Evolutionary conservation across 768 basidiomycete genomes (phyloP).

Genomic region (Boletus tylopilopsis): DNA sequence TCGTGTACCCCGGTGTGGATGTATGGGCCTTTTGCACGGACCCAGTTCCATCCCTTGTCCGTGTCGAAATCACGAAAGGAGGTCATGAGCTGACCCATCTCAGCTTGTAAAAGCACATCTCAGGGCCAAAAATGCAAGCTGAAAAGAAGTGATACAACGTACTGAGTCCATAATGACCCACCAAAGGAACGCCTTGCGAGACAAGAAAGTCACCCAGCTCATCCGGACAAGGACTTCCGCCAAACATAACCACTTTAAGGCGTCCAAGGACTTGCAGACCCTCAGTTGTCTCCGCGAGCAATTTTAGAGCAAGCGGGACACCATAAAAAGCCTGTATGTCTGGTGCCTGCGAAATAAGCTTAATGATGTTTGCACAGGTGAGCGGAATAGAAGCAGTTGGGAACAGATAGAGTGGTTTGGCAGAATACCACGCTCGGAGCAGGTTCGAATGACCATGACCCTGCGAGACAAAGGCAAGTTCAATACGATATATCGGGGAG

Average conservation of each 20-base stretch:
- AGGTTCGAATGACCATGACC: conserved; percentile 23
- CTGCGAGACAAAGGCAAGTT: conserved; percentile 3
- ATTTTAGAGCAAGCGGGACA: conserved; percentile 39
- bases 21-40: conserved; percentile 32
- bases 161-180: conserved; percentile 48
- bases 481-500: background rate
- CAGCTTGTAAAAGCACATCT: conserved; percentile 1
- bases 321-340: conserved; percentile 32
- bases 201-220: conserved; percentile 51
- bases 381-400: conserved; percentile 39
- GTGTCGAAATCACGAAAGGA: conserved; percentile 44
- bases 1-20: conserved; percentile 14
- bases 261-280: conserved; percentile 39
- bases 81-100: conserved; percentile 42
- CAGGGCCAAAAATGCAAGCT: background rate
- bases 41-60: conserved; percentile 58
- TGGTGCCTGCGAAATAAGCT: conserved; percentile 34
- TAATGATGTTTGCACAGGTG: conserved; percentile 42
- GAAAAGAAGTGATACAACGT: conserved; percentile 18
- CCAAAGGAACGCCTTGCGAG: conserved; percentile 45
- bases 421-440: conserved; percentile 42
- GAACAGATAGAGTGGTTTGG: conserved; percentile 42
- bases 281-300: conserved; percentile 46
- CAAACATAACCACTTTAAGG: conserved; percentile 49
- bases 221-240: conserved; percentile 51